A percentile compares a stretch with the other conserved stretches of the same genome.
These are phyloP conservation scores for Xenosphaeropsis pyriputrescens DNA, from an alignment of 2,329 filamentous ascomycete genomes.

Conservation along the genomic window DNA sequence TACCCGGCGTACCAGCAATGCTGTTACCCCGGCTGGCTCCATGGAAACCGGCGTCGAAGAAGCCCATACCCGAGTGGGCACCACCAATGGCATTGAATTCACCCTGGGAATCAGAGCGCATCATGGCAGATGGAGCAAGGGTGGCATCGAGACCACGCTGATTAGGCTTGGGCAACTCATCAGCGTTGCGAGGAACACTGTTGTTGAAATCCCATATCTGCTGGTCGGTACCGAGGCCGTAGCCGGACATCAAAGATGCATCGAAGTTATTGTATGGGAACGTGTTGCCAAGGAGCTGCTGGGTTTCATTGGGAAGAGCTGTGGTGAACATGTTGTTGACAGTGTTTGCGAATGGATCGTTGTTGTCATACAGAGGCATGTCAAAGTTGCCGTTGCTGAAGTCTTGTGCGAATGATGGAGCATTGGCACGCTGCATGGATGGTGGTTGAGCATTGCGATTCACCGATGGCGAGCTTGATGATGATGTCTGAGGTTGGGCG, in stretches of 20 bases:
- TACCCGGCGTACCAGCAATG: constrained; percentile 4
- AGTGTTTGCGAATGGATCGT: constrained; percentile 1
- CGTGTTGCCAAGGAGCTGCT: constrained; percentile 32
- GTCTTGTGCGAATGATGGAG: background rate
- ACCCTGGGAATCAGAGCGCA: background rate
- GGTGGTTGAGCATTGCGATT: too few species aligned
- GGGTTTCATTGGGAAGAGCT: constrained; percentile 33
- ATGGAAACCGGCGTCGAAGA: constrained; percentile 6
- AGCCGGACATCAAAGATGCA: constrained; percentile 3
- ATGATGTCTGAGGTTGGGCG: background rate
- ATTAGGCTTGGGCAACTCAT: background rate
- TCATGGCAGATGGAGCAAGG: background rate
- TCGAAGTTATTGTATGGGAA: constrained; percentile 4
- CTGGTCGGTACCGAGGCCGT: background rate
- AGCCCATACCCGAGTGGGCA: constrained; percentile 1
- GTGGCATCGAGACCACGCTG: background rate
- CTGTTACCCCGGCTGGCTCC: background rate
- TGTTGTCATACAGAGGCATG: background rate
- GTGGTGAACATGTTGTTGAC: constrained; percentile 21
- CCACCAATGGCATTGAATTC: background rate
- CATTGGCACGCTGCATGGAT: too few species aligned
- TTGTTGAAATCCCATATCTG: background rate
- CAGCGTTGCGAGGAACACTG: background rate
- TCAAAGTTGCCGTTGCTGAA: background rate
- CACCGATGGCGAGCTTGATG: background rate